Evolutionary conservation across 2,329 filamentous ascomycete species (phyloP).

Genomic region (Pyricularia sp.): DNA sequence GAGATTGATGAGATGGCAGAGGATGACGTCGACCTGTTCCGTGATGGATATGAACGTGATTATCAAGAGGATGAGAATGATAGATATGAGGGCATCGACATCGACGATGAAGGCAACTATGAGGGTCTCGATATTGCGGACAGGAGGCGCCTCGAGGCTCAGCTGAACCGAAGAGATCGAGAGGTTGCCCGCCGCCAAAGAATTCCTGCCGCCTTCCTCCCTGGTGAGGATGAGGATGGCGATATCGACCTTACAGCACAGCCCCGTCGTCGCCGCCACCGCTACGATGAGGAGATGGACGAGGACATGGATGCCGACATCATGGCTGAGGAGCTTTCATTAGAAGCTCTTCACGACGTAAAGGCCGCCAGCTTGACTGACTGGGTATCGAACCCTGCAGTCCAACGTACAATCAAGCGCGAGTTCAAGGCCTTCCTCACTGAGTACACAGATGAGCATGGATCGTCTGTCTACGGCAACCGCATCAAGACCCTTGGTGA

Average conservation of each 20-base stretch:
- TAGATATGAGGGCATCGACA: conserved; percentile 57
- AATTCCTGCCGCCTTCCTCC: conserved; percentile 65
- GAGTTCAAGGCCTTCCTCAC: conserved; percentile 98
- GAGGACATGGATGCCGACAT: conserved; percentile 89
- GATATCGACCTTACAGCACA: conserved; percentile 79
- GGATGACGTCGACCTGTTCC: conserved; percentile 72
- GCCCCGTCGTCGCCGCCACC: conserved; percentile 73
- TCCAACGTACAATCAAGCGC: conserved; percentile 85
- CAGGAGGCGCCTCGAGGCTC: conserved; percentile 61
- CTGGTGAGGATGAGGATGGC: conserved; percentile 67
- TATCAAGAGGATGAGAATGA: conserved; percentile 60
- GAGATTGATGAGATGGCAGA: conserved; percentile 76
- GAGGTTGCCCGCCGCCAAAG: conserved; percentile 58
- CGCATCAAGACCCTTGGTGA: conserved; percentile 94
- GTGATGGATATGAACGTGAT: conserved; percentile 62
- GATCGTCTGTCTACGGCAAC: conserved; percentile 88
- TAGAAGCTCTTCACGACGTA: conserved; percentile 85
- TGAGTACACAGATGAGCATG: conserved; percentile 84
- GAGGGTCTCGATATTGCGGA: conserved; percentile 58
- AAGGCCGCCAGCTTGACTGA: conserved; percentile 91
- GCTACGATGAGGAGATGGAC: conserved; percentile 90
- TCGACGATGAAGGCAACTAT: conserved; percentile 72
- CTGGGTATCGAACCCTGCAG: conserved; percentile 84
- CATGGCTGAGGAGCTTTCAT: conserved; percentile 89
- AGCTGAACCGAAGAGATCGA: conserved; percentile 64